These are phyloP conservation scores for Stachybotrys chlorohalonatus DNA, from an alignment of 2,329 filamentous ascomycete genomes.

Conservation along the genomic window DNA sequence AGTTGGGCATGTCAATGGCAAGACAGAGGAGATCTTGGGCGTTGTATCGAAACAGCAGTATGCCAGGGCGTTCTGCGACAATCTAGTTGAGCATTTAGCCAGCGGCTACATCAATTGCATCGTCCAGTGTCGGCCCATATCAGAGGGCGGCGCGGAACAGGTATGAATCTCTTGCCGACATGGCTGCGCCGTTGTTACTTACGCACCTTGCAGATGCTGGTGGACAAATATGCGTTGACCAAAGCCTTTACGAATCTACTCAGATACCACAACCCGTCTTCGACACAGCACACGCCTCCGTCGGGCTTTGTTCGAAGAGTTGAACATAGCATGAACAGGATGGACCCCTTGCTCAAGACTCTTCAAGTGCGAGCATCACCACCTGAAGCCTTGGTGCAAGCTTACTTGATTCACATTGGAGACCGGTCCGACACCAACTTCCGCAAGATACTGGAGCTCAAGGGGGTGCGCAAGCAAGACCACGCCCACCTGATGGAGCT, in stretches of 20 bases:
- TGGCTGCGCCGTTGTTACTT: conserved; percentile 8
- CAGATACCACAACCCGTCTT: conserved; percentile 46
- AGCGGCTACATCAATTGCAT: conserved; percentile 74
- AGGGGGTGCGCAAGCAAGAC: conserved; percentile 80
- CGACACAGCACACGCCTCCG: conserved; percentile 30
- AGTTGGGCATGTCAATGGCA: conserved; percentile 61
- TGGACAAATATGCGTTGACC: conserved; percentile 87
- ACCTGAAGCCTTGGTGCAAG: conserved; percentile 89
- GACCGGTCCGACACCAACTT: conserved; percentile 94
- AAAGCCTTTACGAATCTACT: conserved; percentile 68
- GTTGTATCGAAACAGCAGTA: conserved; percentile 87
- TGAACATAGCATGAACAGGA: conserved; percentile 70
- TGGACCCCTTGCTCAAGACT: conserved; percentile 91
- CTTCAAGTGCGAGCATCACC: conserved; percentile 88
- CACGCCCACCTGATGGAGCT: conserved; percentile 77
- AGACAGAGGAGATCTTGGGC: conserved; percentile 64
- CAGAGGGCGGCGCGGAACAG: conserved; percentile 90
- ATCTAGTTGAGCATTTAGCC: conserved; percentile 82
- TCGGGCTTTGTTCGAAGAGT: conserved; percentile 77
- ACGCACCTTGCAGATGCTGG: conserved; percentile 60
- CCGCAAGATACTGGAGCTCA: conserved; percentile 89
- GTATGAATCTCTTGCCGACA: conserved; percentile 29
- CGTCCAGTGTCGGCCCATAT: conserved; percentile 81
- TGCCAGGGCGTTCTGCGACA: conserved; percentile 87
- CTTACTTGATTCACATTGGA: conserved; percentile 93